A percentile compares a stretch with the other conserved stretches of the same genome.
These are phyloP conservation scores for Botrytis elliptica DNA, from an alignment of 2,329 filamentous ascomycete species.

Conservation along the genomic window DNA sequence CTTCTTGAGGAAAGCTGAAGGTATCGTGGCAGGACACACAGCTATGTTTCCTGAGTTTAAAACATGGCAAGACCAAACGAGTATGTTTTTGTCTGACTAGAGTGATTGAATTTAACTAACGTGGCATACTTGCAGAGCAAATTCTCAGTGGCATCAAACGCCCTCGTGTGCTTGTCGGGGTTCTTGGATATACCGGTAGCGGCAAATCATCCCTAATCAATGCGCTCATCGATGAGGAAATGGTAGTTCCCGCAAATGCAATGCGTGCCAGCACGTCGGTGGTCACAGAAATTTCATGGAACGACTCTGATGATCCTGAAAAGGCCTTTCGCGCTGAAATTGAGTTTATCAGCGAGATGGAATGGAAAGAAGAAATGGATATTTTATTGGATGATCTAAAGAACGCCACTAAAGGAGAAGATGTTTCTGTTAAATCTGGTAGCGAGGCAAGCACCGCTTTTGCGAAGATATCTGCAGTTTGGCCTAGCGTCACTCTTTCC, in stretches of 20 bases:
- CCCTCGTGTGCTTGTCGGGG: conserved; percentile 7
- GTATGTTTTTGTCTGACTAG: neutral
- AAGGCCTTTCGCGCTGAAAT: neutral
- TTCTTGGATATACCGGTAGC: neutral
- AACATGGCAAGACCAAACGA: neutral
- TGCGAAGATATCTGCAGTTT: conserved; percentile 11
- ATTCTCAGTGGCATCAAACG: neutral
- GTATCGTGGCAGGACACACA: too few species aligned
- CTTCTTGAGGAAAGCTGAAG: too few species aligned
- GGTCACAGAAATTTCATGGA: conserved; percentile 13
- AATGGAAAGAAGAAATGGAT: neutral
- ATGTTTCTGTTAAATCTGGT: neutral
- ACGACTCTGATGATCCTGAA: neutral
- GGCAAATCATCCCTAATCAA: conserved; percentile 15
- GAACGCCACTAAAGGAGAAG: neutral
- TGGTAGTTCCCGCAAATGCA: neutral
- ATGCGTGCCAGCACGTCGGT: conserved; percentile 12
- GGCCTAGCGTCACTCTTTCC: neutral
- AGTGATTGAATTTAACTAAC: too few species aligned
- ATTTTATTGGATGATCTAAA: neutral
- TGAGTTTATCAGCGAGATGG: neutral
- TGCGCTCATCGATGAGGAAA: conserved; percentile 16
- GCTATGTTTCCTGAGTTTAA: too few species aligned
- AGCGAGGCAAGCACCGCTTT: conserved; percentile 2
- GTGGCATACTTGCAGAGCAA: neutral